Conservation (phyloP, 805 yeast genomes). For the Dipodascopsis tothii region DNA sequence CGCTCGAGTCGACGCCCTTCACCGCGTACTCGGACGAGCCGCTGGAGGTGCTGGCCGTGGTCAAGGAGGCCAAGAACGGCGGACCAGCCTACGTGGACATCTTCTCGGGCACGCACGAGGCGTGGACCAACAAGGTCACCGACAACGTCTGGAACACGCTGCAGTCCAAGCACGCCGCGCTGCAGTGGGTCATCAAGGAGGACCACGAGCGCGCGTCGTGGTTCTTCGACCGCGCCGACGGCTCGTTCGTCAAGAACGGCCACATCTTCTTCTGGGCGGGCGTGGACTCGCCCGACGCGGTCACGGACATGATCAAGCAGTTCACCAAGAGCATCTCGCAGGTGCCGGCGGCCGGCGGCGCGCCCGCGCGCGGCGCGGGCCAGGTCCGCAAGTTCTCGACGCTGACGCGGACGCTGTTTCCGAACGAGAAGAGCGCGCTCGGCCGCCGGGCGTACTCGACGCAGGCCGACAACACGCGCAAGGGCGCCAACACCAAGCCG, state of each 20-base stretch:
- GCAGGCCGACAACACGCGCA: conserved; percentile 1
- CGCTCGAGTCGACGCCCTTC: conserved; percentile 54
- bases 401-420: neutral
- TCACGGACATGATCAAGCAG: conserved; percentile 7
- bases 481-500: conserved; percentile 53
- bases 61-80: conserved; percentile 41
- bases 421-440: too few relatives aligned
- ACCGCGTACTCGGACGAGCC: conserved; percentile 93
- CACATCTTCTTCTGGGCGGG: conserved; percentile 94
- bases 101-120: conserved; percentile 77
- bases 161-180: conserved; percentile 58
- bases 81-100: conserved; percentile 68
- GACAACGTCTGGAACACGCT: conserved; percentile 86
- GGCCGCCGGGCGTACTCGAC: neutral
- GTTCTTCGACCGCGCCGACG: conserved; percentile 89
- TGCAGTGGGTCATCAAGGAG: conserved; percentile 87
- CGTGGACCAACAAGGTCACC: conserved; percentile 96
- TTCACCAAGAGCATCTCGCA: conserved; percentile 3
- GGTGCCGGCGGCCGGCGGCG: neutral
- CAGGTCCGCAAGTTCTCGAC: neutral
- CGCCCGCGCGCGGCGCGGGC: neutral
- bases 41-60: conserved; percentile 85
- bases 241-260: conserved; percentile 85
- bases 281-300: conserved; percentile 32
- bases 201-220: conserved; percentile 85